Percentiles rank a stretch among this genome's conserved stretches.
phyloP scores from a whole-genome alignment of 176 grass and related monocot genomes.

The Oryza coarctata region DNA sequence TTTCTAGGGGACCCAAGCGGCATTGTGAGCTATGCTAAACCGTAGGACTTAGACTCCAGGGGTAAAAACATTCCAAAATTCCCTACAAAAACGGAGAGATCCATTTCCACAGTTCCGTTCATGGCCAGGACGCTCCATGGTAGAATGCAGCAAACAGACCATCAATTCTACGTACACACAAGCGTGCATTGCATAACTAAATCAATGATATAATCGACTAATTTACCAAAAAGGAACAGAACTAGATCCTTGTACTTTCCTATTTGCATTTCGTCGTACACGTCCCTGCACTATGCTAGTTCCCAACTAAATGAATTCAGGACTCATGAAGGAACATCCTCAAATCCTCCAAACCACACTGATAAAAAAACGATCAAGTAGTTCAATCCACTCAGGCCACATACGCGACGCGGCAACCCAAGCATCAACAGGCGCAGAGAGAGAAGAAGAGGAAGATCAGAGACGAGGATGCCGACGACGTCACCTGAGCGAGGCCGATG shows the following conservation, averaged over 20 bases:
- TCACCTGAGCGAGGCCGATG: constrained; percentile 80
- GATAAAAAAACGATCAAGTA: not conserved
- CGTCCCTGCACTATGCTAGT: too few relatives aligned
- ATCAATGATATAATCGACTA: not conserved
- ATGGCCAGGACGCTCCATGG: not conserved
- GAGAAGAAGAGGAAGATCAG: not conserved
- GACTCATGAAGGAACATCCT: not conserved
- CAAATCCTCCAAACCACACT: not conserved
- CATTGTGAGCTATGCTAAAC: not conserved
- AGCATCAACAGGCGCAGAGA: not conserved
- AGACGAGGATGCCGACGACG: not conserved
- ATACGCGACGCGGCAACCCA: not conserved
- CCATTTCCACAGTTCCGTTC: not conserved
- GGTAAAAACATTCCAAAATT: not conserved
- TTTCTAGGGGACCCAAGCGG: not conserved
- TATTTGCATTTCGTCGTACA: not conserved
- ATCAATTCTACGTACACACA: not conserved
- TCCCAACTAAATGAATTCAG: not conserved
- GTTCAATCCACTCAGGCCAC: too few relatives aligned
- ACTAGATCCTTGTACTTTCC: not conserved
- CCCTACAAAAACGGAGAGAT: not conserved
- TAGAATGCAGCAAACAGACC: not conserved
- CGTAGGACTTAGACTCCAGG: not conserved
- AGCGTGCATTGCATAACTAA: not conserved
- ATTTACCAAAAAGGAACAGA: not conserved